A percentile compares a stretch with the other conserved stretches of the same genome.
Conservation (phyloP, 305 asterid genomes). For the Fraxinus angustifolia region DNA sequence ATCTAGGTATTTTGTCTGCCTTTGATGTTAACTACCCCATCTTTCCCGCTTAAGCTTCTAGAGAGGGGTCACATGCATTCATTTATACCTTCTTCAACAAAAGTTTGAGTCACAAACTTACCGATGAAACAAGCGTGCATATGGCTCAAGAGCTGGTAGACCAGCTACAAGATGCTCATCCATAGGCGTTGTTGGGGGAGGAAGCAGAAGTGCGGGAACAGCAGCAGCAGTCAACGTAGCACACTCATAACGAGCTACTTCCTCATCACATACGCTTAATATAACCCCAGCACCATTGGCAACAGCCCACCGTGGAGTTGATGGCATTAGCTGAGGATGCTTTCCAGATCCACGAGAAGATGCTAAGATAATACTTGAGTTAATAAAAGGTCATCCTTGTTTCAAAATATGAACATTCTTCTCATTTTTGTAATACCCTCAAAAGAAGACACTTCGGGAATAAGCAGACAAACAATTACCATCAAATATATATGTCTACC, state of each 20-base stretch:
- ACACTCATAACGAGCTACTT: constrained; percentile 94
- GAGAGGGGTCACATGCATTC: not conserved
- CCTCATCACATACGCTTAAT: constrained; percentile 97
- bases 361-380: constrained; percentile 43
- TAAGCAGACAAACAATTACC: not conserved
- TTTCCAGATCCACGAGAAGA: constrained; percentile 98
- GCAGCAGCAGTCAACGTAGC: constrained; percentile 95
- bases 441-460: constrained; percentile 3
- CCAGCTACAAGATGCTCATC: constrained; percentile 99
- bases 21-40: not conserved
- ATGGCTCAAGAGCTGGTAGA: constrained; percentile 97
- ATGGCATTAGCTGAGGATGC: constrained; percentile 95
- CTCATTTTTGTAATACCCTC: constrained; percentile 1
- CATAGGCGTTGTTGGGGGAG: constrained; percentile 97
- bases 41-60: not conserved
- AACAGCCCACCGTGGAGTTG: constrained; percentile 99
- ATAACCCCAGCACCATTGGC: constrained; percentile 99
- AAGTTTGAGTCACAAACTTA: constrained; percentile 21
- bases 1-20: not conserved
- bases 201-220: constrained; percentile 98
- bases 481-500: not conserved
- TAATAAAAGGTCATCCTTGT: constrained; percentile 12
- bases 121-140: constrained; percentile 96
- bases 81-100: not conserved
- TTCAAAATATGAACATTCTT: constrained; percentile 6